These are phyloP conservation scores for Ploettnerulaceae sp. DNA, from an alignment of 2,329 filamentous ascomycete species.

Conservation along the genomic window DNA sequence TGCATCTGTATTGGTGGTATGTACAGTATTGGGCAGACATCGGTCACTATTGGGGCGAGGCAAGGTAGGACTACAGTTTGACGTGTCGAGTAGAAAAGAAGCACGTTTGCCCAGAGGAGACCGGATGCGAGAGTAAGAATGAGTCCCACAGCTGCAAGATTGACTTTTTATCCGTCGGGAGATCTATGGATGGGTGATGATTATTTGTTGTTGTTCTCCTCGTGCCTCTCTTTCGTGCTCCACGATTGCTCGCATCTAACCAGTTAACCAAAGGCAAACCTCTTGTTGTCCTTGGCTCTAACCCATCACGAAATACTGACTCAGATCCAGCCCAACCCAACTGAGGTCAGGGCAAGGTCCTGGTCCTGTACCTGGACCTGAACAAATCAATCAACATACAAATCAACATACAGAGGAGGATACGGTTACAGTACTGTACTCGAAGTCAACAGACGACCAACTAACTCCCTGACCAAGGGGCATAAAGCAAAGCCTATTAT, in stretches of 20 bases:
- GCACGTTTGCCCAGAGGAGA: not conserved
- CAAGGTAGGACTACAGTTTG: constrained; percentile 4
- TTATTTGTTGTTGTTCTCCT: not conserved
- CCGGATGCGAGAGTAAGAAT: not conserved
- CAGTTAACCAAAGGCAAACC: not conserved
- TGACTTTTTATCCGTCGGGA: not conserved
- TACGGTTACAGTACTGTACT: no score
- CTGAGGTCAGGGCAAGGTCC: no score
- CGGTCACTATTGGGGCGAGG: constrained; percentile 1
- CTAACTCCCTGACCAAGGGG: no score
- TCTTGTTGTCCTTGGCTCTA: not conserved
- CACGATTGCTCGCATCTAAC: not conserved
- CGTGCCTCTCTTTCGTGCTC: not conserved
- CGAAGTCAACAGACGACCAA: no score
- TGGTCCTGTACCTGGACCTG: no score
- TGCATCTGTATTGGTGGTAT: constrained; percentile 6
- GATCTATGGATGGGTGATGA: not conserved
- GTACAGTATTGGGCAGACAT: constrained; percentile 9
- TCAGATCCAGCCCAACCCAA: no score
- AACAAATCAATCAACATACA: no score
- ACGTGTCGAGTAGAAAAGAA: constrained; percentile 8
- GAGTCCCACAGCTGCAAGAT: not conserved
- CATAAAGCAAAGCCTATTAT: no score
- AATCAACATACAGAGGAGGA: no score
- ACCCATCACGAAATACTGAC: no score